Conservation (phyloP, 106 monocot species). For the Posidonia australis region DNA sequence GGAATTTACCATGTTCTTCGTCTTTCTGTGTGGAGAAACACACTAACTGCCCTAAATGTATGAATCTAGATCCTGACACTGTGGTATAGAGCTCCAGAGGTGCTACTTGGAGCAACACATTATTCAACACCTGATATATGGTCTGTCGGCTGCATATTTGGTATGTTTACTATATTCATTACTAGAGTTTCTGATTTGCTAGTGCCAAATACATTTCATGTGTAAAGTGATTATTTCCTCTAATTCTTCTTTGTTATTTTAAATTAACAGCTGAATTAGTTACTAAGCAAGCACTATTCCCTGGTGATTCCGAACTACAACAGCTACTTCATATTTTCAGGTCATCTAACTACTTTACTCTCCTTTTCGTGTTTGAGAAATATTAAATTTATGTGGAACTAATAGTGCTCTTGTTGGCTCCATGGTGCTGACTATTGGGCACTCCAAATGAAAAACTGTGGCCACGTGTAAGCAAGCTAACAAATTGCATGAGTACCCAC, state of each 20-base stretch:
- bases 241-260: no score
- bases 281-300: conserved; percentile 72
- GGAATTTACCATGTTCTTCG: not conserved
- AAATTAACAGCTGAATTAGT: conserved; percentile 54
- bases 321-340: no score
- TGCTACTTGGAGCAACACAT: conserved; percentile 57
- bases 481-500: conserved; percentile 92
- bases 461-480: conserved; percentile 75
- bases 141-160: conserved; percentile 78
- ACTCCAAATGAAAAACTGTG: conserved; percentile 87
- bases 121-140: conserved; percentile 76
- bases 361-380: no score
- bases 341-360: no score
- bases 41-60: not conserved
- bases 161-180: no score
- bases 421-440: conserved; percentile 47
- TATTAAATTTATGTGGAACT: no score
- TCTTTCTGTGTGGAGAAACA: not conserved
- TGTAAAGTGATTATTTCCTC: no score
- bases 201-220: no score
- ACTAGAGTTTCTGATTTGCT: no score
- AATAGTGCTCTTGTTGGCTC: not conserved
- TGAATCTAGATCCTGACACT: conserved; percentile 63
- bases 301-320: conserved; percentile 90
- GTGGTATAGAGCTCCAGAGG: no score